phyloP scores from a whole-genome alignment of 2,329 filamentous ascomycete species.

The Arachnomyces sp. region DNA sequence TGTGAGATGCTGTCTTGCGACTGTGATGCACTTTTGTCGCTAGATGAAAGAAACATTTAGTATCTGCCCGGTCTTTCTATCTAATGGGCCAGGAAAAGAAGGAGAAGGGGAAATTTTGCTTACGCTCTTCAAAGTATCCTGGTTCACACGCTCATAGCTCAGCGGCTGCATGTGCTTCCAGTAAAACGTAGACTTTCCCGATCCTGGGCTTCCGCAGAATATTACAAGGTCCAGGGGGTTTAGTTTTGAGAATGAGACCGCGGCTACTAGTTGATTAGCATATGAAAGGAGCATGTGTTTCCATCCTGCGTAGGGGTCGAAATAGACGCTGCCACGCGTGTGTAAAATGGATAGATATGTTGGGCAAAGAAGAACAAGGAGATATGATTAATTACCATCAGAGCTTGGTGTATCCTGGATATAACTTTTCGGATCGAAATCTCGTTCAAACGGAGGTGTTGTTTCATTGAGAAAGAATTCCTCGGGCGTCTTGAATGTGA shows the following conservation, averaged over 20 bases:
- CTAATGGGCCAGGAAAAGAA: background rate
- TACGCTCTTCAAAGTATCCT: constrained; percentile 74
- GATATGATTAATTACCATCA: constrained; percentile 27
- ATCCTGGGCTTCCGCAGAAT: constrained; percentile 80
- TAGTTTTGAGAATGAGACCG: constrained; percentile 47
- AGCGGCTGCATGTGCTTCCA: constrained; percentile 68
- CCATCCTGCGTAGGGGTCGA: background rate
- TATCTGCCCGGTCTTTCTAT: constrained; percentile 6
- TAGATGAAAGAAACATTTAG: constrained; percentile 20
- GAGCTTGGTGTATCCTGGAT: constrained; percentile 27
- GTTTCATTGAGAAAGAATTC: constrained; percentile 74
- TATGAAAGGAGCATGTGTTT: background rate
- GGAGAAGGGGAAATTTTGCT: constrained; percentile 21
- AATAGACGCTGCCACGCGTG: too few species aligned
- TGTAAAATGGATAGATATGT: too few species aligned
- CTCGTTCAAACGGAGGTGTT: constrained; percentile 57
- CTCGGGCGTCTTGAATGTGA: constrained; percentile 78
- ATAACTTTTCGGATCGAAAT: constrained; percentile 63
- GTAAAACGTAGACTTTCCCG: constrained; percentile 89
- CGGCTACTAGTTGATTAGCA: constrained; percentile 10
- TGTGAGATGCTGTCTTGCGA: constrained; percentile 58
- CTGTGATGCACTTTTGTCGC: constrained; percentile 61
- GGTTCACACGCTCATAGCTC: constrained; percentile 79
- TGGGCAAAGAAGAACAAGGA: background rate
- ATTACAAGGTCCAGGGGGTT: constrained; percentile 68